Evolutionary conservation across 805 yeast species (phyloP).

Genomic region (Myxozyma kluyveri): DNA sequence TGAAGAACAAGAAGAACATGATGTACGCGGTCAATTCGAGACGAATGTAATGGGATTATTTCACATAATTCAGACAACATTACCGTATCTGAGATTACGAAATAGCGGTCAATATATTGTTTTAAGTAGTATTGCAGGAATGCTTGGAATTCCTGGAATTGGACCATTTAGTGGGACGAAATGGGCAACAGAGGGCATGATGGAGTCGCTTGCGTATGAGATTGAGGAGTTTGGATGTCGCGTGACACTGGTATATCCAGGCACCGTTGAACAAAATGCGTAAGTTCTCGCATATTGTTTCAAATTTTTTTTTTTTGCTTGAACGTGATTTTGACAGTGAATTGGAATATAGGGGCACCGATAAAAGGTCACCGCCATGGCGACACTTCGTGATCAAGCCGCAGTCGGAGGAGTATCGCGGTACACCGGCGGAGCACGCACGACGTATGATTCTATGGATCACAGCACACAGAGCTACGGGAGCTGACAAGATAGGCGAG

Average conservation of each 20-base stretch:
- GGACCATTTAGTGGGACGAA: constrained; percentile 36
- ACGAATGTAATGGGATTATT: constrained; percentile 34
- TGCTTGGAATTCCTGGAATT: constrained; percentile 36
- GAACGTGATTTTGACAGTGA: background rate
- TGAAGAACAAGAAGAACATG: constrained; percentile 35
- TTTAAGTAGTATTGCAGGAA: constrained; percentile 32
- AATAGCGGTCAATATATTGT: constrained; percentile 28
- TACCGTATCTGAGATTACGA: constrained; percentile 30
- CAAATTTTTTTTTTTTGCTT: background rate
- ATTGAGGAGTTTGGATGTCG: constrained; percentile 26
- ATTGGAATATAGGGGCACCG: constrained; percentile 3
- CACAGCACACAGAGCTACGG: constrained; percentile 22
- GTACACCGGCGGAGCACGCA: constrained; percentile 32
- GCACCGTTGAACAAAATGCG: constrained; percentile 19
- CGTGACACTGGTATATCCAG: constrained; percentile 28
- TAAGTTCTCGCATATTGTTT: background rate
- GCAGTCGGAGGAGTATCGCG: constrained; percentile 25
- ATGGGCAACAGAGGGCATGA: constrained; percentile 38
- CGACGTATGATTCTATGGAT: constrained; percentile 29
- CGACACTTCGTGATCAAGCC: constrained; percentile 32
- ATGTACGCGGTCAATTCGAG: constrained; percentile 33
- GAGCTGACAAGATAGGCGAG: constrained; percentile 31
- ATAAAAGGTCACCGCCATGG: constrained; percentile 27
- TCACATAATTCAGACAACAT: constrained; percentile 31
- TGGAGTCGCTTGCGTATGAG: constrained; percentile 36